Percentiles rank a stretch among this genome's conserved stretches.
Evolutionary conservation across 371 early-diverging fungal genomes (phyloP).

Genomic region (Rhizopus sp.): DNA sequence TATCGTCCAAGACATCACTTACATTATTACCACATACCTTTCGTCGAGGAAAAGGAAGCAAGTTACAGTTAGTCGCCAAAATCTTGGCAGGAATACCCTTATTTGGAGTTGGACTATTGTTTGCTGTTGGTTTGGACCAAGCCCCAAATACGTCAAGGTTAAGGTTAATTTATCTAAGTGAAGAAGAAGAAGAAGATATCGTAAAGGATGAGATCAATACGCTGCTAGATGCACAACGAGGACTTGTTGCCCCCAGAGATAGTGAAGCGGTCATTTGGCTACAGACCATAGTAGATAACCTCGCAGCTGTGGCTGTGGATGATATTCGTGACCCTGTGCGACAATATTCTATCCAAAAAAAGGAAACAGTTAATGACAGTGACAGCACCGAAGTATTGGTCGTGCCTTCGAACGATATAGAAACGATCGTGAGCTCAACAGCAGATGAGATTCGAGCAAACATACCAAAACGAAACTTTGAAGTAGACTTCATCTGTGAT

Average conservation of each 20-base stretch:
- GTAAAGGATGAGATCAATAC: conserved; percentile 34
- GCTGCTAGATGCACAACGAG: conserved; percentile 31
- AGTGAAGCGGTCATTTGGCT: conserved; percentile 39
- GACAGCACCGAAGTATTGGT: neutral
- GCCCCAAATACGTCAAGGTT: conserved; percentile 64
- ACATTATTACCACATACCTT: conserved; percentile 55
- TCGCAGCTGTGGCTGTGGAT: conserved; percentile 38
- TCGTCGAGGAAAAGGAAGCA: conserved; percentile 20
- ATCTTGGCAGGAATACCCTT: conserved; percentile 44
- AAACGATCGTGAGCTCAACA: neutral
- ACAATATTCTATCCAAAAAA: conserved; percentile 9
- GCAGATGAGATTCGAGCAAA: conserved; percentile 9
- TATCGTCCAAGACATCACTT: conserved; percentile 50
- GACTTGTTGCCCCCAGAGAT: conserved; percentile 37
- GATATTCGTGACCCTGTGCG: conserved; percentile 50
- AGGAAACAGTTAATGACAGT: neutral
- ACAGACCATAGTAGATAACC: conserved; percentile 42
- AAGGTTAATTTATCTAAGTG: conserved; percentile 54
- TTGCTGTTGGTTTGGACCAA: conserved; percentile 47
- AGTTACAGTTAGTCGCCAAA: conserved; percentile 27
- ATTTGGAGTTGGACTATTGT: conserved; percentile 37
- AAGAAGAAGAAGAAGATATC: conserved; percentile 53
- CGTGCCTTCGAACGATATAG: neutral
- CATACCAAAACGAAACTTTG: conserved; percentile 23
- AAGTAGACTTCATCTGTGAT: conserved; percentile 41